phyloP scores from a whole-genome alignment of 257 asterid genomes.

The Forsythia viridissima region DNA sequence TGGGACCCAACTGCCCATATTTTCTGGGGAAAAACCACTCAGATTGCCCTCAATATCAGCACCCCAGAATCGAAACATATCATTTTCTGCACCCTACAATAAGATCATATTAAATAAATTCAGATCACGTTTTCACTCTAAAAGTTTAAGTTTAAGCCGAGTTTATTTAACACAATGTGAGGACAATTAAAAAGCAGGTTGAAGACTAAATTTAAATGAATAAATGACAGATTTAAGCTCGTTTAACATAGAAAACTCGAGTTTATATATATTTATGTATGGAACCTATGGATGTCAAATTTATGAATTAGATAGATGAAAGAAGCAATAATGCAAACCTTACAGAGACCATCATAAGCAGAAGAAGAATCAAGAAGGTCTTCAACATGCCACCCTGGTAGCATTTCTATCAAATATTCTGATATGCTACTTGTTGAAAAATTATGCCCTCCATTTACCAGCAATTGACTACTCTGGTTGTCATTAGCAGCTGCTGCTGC shows the following conservation, averaged over 20 bases:
- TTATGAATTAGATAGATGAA: no score
- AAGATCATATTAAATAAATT: neutral
- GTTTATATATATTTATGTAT: no score
- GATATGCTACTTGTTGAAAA: constrained; percentile 61
- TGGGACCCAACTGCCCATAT: constrained; percentile 67
- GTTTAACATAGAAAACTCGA: no score
- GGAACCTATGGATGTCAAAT: neutral
- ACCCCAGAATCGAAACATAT: constrained; percentile 57
- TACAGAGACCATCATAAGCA: constrained; percentile 37
- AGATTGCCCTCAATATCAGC: constrained; percentile 30
- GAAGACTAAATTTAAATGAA: no score
- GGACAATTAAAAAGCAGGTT: neutral
- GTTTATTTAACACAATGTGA: neutral
- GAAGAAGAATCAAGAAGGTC: constrained; percentile 72
- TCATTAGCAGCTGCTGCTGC: neutral
- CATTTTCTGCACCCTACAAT: constrained; percentile 49
- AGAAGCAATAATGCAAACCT: constrained; percentile 46
- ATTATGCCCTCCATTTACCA: constrained; percentile 25
- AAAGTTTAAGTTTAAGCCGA: no score
- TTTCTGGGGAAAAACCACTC: constrained; percentile 39
- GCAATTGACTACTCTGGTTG: constrained; percentile 5
- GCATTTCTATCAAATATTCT: constrained; percentile 72
- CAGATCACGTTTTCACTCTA: neutral
- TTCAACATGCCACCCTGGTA: constrained; percentile 94
- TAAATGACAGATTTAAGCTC: no score